A percentile compares a stretch with the other conserved stretches of the same genome.
phyloP scores from a whole-genome alignment of 352 stramenopile species.

The Phytophthora vignae region DNA sequence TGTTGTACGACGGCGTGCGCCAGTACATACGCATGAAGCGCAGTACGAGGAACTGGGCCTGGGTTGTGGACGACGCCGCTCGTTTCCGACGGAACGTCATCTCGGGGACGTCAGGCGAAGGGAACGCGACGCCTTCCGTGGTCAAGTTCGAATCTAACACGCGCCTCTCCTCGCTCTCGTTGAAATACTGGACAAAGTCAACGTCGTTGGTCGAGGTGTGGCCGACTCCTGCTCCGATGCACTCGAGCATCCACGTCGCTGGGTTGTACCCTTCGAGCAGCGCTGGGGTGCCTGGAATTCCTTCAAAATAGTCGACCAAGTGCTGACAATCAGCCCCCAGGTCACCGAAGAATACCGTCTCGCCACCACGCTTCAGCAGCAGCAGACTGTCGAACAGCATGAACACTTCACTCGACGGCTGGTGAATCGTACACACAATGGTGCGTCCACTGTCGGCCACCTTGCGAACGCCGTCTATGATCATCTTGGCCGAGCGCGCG shows the following conservation, averaged over 20 bases:
- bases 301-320: slow-evolving; percentile 66
- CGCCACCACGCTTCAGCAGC: slow-evolving; percentile 1
- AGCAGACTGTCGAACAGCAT: no score
- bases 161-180: slow-evolving; percentile 36
- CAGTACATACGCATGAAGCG: slow-evolving; percentile 75
- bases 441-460: slow-evolving; percentile 72
- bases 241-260: slow-evolving; percentile 53
- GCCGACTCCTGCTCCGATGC: slow-evolving; percentile 48
- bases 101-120: slow-evolving; percentile 32
- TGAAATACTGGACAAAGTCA: slow-evolving; percentile 43
- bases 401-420: no score
- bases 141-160: slow-evolving; percentile 41
- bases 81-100: slow-evolving; percentile 52
- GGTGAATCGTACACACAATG: no score
- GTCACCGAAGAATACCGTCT: slow-evolving; percentile 82
- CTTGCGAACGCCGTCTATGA: slow-evolving; percentile 89
- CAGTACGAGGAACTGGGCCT: slow-evolving; percentile 42
- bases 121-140: slow-evolving; percentile 43
- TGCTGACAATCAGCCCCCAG: slow-evolving; percentile 58
- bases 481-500: slow-evolving; percentile 78
- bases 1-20: slow-evolving; percentile 86
- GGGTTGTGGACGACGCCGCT: slow-evolving; percentile 22
- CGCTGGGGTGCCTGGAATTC: slow-evolving; percentile 51
- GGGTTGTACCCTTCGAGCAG: slow-evolving; percentile 64
- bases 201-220: slow-evolving; percentile 18